Conservation (phyloP, 2,329 filamentous ascomycete genomes). For the Penicillium brevicompactum region DNA sequence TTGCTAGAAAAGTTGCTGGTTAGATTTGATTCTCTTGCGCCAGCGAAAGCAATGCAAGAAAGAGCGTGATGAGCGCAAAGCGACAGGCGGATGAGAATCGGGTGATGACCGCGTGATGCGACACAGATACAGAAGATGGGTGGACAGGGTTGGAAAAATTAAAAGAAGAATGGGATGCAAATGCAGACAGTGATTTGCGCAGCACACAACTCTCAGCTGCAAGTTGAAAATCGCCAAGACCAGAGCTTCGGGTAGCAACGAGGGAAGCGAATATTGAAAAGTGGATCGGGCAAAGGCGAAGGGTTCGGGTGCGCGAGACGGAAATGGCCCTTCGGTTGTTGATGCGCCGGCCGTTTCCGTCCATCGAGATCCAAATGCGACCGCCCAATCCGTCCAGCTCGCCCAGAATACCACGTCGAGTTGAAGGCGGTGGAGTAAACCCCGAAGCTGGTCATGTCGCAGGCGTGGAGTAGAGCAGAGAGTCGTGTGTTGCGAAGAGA, state of each 20-base stretch:
- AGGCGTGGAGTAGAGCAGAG: background rate
- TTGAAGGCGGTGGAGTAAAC: background rate
- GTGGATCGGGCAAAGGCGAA: constrained; percentile 3
- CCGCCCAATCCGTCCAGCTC: constrained; percentile 7
- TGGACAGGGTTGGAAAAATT: background rate
- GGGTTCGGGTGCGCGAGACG: constrained; percentile 5
- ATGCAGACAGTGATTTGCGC: constrained; percentile 8
- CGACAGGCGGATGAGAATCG: background rate
- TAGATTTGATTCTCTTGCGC: constrained; percentile 17
- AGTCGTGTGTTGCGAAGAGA: background rate
- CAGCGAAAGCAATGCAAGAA: constrained; percentile 1
- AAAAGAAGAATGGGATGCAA: constrained; percentile 3
- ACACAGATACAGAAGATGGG: background rate
- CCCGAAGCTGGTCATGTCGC: constrained; percentile 7
- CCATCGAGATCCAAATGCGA: constrained; percentile 16
- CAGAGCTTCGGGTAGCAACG: constrained; percentile 8
- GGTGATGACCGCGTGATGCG: background rate
- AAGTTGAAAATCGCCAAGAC: constrained; percentile 14
- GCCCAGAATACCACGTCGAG: background rate
- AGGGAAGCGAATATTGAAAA: background rate
- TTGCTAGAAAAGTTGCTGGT: constrained; percentile 18
- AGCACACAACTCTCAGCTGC: constrained; percentile 7
- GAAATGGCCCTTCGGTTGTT: constrained; percentile 7
- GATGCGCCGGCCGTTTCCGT: constrained; percentile 27
- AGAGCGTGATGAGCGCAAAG: constrained; percentile 12